phyloP scores from a whole-genome alignment of 2,329 filamentous ascomycete species.

The Ceratocystis cubensis region DNA sequence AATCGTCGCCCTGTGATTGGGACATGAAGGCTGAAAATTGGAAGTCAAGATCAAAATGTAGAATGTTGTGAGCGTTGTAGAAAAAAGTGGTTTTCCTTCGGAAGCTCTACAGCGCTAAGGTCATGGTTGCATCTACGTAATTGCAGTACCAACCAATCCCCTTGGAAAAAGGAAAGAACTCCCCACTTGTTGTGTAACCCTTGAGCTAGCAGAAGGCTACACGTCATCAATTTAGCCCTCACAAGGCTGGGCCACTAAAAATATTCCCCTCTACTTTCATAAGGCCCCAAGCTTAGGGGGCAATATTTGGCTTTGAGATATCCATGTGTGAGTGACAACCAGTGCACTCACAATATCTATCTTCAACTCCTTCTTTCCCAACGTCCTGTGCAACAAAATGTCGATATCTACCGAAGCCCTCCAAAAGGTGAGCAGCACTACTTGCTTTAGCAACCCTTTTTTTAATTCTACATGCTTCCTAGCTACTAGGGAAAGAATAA shows the following conservation, averaged over 20 bases:
- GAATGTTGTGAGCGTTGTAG: neutral
- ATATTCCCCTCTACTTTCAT: neutral
- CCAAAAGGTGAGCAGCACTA: constrained; percentile 55
- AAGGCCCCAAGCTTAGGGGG: no score
- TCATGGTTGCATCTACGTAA: no score
- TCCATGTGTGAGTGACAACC: neutral
- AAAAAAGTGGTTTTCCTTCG: neutral
- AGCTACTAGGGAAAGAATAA: neutral
- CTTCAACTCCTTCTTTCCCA: neutral
- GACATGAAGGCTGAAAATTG: neutral
- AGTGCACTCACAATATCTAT: neutral
- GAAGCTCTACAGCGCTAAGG: neutral
- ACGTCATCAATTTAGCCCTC: neutral
- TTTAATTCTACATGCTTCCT: neutral
- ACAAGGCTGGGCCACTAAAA: neutral
- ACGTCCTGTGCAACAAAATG: constrained; percentile 43
- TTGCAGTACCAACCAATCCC: no score
- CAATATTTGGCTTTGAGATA: no score
- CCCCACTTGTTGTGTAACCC: constrained; percentile 2
- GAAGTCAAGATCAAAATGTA: neutral
- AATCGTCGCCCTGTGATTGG: constrained; percentile 42
- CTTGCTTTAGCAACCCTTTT: neutral
- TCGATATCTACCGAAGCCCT: constrained; percentile 88
- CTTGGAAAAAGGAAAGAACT: no score
- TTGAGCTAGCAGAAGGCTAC: neutral